Evolutionary conservation across 257 asterid species (phyloP), one percentile per base, ranked within the genome.

Genomic region (Solanum piurae): DNA sequence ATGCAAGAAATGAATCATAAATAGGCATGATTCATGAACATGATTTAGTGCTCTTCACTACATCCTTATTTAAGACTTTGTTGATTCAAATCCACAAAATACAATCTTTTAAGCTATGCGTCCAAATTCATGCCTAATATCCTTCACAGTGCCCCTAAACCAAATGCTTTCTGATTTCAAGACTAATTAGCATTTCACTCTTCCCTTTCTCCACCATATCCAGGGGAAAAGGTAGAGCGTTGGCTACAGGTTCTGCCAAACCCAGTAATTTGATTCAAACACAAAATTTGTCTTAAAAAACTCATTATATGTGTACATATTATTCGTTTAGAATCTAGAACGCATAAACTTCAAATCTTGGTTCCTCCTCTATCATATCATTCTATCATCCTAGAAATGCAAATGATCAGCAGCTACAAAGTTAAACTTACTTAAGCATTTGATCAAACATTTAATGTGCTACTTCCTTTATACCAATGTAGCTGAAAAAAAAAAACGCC

Each of bases 401-500:
- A 84, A 66, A 33, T 73, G 37, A 71, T 25, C 36, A 23, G 27
- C 46, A 11, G 44, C 52, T 25, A 80, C 86, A 68, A 25, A 52
- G 83, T 69, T 23, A 27, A 68, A 84, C 55, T 89, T 60, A 21
- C 72, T 84, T 74, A 88, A 85, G 72, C 91, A 83, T 69, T 85
- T 88, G 86, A 91, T 88, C 90, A 75, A 89, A 86, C 88, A 86
- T 88, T 69, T 88, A 85, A 86, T 83, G 71, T 33, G 52, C 33
- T 49, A 44, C 71, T 72, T 7, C 88, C 66, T 33, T 62, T 6
- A 34, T 23, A 73, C 25, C 84, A 73, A 42, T 86, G 55, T 62
- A 86, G 23, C n/a, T 46, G 0, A 84, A 84, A 33, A 16, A 16
- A 4, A 85, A 16, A 18, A 6, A 86, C 1, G 8, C 44, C 29